A percentile compares a stretch with the other conserved stretches of the same genome.
Evolutionary conservation across 1,284 basidiomycete genomes (phyloP).

Genomic region (Mrakiaceae sp.): DNA sequence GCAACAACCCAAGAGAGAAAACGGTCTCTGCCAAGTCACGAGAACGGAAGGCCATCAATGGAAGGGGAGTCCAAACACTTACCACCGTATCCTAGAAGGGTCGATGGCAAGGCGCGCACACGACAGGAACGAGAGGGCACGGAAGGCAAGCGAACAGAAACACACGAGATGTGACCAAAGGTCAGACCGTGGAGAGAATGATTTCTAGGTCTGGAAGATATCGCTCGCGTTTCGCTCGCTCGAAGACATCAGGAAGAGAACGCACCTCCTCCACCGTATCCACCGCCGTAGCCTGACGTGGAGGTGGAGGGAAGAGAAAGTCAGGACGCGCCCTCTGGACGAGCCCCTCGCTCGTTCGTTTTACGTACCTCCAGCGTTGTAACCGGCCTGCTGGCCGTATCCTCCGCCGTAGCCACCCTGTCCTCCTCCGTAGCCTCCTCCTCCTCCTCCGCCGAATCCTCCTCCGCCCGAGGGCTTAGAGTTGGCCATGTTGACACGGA

Average conservation of each 20-base stretch:
- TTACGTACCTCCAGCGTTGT: too few species aligned
- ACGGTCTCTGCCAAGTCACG: background rate
- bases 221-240: background rate
- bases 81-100: conserved; percentile 17
- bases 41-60: background rate
- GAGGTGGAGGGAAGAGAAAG: background rate
- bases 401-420: conserved; percentile 2
- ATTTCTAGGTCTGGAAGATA: background rate
- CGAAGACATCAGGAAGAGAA: background rate
- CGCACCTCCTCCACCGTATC: conserved; percentile 29
- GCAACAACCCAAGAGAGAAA: background rate
- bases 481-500: conserved; percentile 83
- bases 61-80: conserved; percentile 1
- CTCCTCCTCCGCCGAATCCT: conserved; percentile 11
- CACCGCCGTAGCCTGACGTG: conserved; percentile 25
- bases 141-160: conserved; percentile 27
- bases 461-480: conserved; percentile 50
- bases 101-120: conserved; percentile 29
- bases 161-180: too few species aligned
- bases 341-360: too few species aligned
- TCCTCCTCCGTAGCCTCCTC: conserved; percentile 15
- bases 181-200: background rate
- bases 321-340: background rate
- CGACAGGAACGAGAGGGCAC: conserved; percentile 37
- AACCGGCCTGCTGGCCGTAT: background rate